phyloP scores from a whole-genome alignment of 768 basidiomycete genomes.

The Stropharia rugosoannulata region DNA sequence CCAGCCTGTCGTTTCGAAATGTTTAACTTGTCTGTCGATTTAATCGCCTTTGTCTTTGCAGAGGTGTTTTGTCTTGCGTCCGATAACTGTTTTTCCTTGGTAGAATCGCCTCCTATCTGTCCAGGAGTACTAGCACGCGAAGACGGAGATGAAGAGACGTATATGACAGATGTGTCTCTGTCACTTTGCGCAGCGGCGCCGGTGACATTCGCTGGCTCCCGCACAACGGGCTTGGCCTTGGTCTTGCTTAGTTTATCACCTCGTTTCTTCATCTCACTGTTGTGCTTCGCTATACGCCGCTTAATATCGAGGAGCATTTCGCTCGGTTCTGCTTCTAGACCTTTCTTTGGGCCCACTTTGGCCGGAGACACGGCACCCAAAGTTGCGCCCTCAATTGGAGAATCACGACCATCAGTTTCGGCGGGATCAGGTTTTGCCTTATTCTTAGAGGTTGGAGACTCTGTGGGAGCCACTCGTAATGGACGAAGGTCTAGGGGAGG shows the following conservation, averaged over 20 bases:
- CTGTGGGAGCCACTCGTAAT: background rate
- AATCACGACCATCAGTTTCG: conserved; percentile 22
- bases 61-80: conserved; percentile 11
- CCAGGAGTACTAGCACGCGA: conserved; percentile 27
- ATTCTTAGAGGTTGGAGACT: conserved; percentile 4
- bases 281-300: conserved; percentile 33
- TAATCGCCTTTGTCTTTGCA: conserved; percentile 2
- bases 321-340: conserved; percentile 23
- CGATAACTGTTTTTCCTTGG: conserved; percentile 9
- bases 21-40: too few species aligned
- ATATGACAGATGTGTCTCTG: conserved; percentile 28
- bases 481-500: conserved; percentile 17
- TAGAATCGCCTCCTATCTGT: conserved; percentile 8
- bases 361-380: conserved; percentile 5
- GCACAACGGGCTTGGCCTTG: conserved; percentile 11
- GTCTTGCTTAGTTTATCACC: conserved; percentile 30
- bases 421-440: background rate
- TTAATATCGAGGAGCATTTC: conserved; percentile 31
- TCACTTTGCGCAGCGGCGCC: conserved; percentile 9
- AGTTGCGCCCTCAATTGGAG: conserved; percentile 34
- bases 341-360: conserved; percentile 9
- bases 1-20: too few species aligned
- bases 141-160: conserved; percentile 32
- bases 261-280: conserved; percentile 24
- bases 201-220: conserved; percentile 5